Evolutionary conservation across 192 early-diverging fungal genomes (phyloP), one percentile per base, ranked within the genome.

Genomic region (Haplosporangium gracile): DNA sequence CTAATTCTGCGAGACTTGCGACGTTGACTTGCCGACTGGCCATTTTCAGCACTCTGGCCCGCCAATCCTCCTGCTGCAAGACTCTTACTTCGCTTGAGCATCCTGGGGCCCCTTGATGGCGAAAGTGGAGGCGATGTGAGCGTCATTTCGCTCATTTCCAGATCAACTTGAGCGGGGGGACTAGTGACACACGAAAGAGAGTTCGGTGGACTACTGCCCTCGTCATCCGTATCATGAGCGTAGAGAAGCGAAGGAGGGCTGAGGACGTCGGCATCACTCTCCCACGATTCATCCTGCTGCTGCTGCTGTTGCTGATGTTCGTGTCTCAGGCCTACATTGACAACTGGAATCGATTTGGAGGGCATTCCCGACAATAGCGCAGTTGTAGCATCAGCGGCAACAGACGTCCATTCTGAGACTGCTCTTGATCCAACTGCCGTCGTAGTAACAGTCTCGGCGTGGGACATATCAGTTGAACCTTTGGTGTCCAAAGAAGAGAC

Each of bases 221-320:
- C 63, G 9, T 60, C 72, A 4, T 74, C 72, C 20, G 45, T 53
- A 22, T 74, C 72, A 7, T 49, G 60, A 34, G 72, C 71, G 15
- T 72, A 72, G 34, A 29, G 22, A 49, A 51, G 42, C 40, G 80
- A 74, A 24, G 80, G 80, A 22, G 80, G 80, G 40, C 80, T 81
- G 38, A 57, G 47, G 73, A 81, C 75, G 32, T 81, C 74, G 20
- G 49, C 34, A 75, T 81, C 80, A 26, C 47, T 39, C 0, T 75
- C 74, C 74, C 73, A 70, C 36, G 49, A 57, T 39, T 38, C 42
- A 18, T 60, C 73, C 65, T 68, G 65, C 29, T 43, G 63, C 49
- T 29, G 32, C 49, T n/a, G 49, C 20, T 22, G 49, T 4, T 51
- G 49, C 49, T 51, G 55, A 13, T 53, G 51, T n/a, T 57, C 60